Evolutionary conservation across 1,284 basidiomycete species (phyloP).

Genomic region (Filobasidium uniguttulatum): DNA sequence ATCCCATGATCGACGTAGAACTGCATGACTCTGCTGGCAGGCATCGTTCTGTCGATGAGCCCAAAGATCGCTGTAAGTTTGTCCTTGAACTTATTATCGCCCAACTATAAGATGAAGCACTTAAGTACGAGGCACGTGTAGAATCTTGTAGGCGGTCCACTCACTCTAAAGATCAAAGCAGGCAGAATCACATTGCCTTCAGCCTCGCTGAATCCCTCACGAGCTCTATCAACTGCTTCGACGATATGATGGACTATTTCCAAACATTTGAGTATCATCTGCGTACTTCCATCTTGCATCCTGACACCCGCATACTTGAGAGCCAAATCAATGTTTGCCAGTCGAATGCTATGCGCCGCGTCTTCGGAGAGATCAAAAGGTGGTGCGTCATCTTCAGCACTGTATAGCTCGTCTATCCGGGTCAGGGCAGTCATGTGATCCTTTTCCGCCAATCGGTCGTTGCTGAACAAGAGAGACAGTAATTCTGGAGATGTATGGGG

Average conservation of each 20-base stretch:
- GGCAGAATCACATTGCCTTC: slow-evolving; percentile 84
- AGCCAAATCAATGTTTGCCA: slow-evolving; percentile 82
- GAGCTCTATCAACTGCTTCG: slow-evolving; percentile 53
- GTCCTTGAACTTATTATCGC: slow-evolving; percentile 40
- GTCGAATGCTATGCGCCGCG: slow-evolving; percentile 53
- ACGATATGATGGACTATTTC: slow-evolving; percentile 74
- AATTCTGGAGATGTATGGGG: slow-evolving; percentile 63
- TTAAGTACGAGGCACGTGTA: slow-evolving; percentile 1
- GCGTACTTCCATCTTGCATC: slow-evolving; percentile 84
- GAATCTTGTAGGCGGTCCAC: slow-evolving; percentile 13
- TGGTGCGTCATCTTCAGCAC: slow-evolving; percentile 43
- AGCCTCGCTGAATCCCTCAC: slow-evolving; percentile 67
- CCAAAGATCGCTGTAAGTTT: slow-evolving; percentile 41
- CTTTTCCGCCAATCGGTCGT: slow-evolving; percentile 89
- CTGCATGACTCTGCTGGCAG: slow-evolving; percentile 52
- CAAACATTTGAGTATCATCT: slow-evolving; percentile 73
- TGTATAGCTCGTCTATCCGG: slow-evolving; percentile 61
- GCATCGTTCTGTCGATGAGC: slow-evolving; percentile 36
- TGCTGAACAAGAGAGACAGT: slow-evolving; percentile 73
- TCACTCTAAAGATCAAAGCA: slow-evolving; percentile 77
- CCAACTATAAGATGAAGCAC: slow-evolving; percentile 31
- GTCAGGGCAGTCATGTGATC: slow-evolving; percentile 72
- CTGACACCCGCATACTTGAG: slow-evolving; percentile 90
- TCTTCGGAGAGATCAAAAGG: slow-evolving; percentile 46
- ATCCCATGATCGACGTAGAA: slow-evolving; percentile 72